These are phyloP conservation scores for Leishmania turanica DNA, from an alignment of 208 protist species.

Conservation along the genomic window DNA sequence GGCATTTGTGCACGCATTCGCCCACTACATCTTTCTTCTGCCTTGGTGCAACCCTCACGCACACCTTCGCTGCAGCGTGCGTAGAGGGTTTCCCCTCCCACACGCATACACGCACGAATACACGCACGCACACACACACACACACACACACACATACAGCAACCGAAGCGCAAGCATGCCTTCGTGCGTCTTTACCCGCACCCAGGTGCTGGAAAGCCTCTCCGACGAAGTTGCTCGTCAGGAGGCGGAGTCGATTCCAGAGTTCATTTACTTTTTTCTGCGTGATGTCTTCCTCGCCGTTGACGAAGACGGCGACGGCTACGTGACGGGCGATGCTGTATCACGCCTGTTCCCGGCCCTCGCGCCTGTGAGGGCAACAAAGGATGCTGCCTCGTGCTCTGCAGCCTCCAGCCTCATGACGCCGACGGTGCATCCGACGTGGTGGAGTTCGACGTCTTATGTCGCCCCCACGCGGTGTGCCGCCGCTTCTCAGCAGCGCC, in stretches of 20 bases:
- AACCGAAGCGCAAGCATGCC: slow-evolving; percentile 10
- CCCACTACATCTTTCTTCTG: background rate
- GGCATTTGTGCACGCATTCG: background rate
- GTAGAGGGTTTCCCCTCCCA: background rate
- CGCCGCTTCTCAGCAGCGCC: slow-evolving; percentile 5
- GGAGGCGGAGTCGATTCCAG: slow-evolving; percentile 29
- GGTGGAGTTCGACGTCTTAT: slow-evolving; percentile 19
- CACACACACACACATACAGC: background rate
- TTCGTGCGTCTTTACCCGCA: slow-evolving; percentile 24
- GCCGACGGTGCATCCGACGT: slow-evolving; percentile 17
- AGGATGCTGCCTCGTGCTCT: background rate
- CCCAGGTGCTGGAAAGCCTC: slow-evolving; percentile 18
- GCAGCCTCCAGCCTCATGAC: slow-evolving; percentile 6
- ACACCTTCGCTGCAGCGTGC: background rate
- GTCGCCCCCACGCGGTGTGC: background rate
- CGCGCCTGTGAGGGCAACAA: background rate
- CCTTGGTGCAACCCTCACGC: background rate
- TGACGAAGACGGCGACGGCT: slow-evolving; percentile 26
- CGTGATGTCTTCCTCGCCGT: slow-evolving; percentile 37
- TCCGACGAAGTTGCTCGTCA: slow-evolving; percentile 25
- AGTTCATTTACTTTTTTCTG: slow-evolving; percentile 36
- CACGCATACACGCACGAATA: background rate
- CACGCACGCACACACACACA: background rate
- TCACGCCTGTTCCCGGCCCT: slow-evolving; percentile 9
- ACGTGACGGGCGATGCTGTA: slow-evolving; percentile 25